Conservation (phyloP, 1,284 basidiomycete genomes). For the Cutaneotrichosporon cutaneum region DNA sequence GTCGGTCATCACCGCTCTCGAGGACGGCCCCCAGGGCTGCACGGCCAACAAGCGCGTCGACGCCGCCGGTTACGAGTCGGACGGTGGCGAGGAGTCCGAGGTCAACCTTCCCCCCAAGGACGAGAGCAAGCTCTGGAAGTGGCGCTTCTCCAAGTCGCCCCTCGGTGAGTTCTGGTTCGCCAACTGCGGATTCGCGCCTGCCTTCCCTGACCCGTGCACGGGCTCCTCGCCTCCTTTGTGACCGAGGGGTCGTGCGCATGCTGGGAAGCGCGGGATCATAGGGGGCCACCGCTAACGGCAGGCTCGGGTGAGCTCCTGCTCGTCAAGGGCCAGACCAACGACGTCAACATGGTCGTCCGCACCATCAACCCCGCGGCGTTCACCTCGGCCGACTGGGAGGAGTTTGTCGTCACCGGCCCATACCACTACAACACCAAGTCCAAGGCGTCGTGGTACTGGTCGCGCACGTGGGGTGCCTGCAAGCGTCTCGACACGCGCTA, state of each 20-base stretch:
- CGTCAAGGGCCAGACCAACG: slow-evolving; percentile 40
- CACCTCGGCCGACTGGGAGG: slow-evolving; percentile 50
- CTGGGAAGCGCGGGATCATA: not conserved
- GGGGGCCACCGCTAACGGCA: slow-evolving; percentile 12
- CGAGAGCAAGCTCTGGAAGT: slow-evolving; percentile 44
- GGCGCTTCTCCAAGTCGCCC: slow-evolving; percentile 53
- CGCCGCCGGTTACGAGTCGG: slow-evolving; percentile 50
- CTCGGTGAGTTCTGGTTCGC: slow-evolving; percentile 40
- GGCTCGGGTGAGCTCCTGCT: slow-evolving; percentile 53
- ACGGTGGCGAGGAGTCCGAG: slow-evolving; percentile 45
- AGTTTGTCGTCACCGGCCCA: slow-evolving; percentile 49
- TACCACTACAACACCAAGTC: slow-evolving; percentile 53
- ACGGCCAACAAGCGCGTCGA: slow-evolving; percentile 34
- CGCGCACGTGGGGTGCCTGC: slow-evolving; percentile 47
- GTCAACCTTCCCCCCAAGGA: slow-evolving; percentile 26
- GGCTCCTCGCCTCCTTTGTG: not conserved
- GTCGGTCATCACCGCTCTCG: slow-evolving; percentile 48
- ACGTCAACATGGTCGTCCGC: slow-evolving; percentile 50
- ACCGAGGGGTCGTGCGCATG: not conserved
- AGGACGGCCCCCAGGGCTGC: slow-evolving; percentile 35
- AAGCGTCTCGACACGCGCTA: slow-evolving; percentile 48
- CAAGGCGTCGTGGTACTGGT: slow-evolving; percentile 55
- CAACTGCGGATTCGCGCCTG: not conserved
- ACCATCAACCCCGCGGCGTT: slow-evolving; percentile 53
- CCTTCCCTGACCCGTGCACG: not conserved